A percentile compares a stretch with the other conserved stretches of the same genome.
Conservation (phyloP, 768 basidiomycete genomes). For the Sutorius australiensis region DNA sequence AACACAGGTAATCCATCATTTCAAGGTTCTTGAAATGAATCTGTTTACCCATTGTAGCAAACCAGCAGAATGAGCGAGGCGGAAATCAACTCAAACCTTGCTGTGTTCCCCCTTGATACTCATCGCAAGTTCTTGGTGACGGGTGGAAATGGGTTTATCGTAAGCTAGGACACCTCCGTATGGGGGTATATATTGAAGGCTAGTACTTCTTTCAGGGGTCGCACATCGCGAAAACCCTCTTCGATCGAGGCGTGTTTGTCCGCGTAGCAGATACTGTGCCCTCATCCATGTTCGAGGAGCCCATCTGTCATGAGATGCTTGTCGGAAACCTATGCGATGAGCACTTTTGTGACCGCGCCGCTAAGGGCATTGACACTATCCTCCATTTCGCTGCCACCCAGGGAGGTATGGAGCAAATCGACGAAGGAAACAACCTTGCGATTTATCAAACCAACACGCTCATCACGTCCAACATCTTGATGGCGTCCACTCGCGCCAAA, state of each 20-base stretch:
- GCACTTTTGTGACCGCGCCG: conserved; percentile 34
- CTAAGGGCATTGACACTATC: conserved; percentile 41
- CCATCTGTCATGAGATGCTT: conserved; percentile 35
- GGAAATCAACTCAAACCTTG: neutral
- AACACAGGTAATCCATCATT: neutral
- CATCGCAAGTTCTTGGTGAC: conserved; percentile 37
- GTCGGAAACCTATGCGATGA: conserved; percentile 46
- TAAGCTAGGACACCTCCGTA: conserved; percentile 21
- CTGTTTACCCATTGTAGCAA: neutral
- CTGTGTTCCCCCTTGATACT: neutral
- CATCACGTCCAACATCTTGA: conserved; percentile 48
- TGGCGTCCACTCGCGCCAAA: conserved; percentile 35
- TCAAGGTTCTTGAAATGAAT: neutral
- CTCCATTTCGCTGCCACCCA: conserved; percentile 60
- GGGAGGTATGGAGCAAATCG: conserved; percentile 66
- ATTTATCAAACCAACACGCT: conserved; percentile 49
- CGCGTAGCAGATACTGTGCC: conserved; percentile 42
- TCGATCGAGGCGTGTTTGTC: conserved; percentile 30
- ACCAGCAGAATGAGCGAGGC: neutral
- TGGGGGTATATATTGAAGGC: neutral
- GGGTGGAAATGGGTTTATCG: conserved; percentile 55
- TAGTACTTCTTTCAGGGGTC: conserved; percentile 40
- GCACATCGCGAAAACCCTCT: conserved; percentile 43
- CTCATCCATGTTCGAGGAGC: conserved; percentile 19
- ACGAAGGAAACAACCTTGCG: conserved; percentile 43